Percentiles rank a stretch among this genome's conserved stretches.
These are phyloP conservation scores for Fusarium praegraminearum DNA, from an alignment of 2,329 filamentous ascomycete genomes.

Conservation along the genomic window DNA sequence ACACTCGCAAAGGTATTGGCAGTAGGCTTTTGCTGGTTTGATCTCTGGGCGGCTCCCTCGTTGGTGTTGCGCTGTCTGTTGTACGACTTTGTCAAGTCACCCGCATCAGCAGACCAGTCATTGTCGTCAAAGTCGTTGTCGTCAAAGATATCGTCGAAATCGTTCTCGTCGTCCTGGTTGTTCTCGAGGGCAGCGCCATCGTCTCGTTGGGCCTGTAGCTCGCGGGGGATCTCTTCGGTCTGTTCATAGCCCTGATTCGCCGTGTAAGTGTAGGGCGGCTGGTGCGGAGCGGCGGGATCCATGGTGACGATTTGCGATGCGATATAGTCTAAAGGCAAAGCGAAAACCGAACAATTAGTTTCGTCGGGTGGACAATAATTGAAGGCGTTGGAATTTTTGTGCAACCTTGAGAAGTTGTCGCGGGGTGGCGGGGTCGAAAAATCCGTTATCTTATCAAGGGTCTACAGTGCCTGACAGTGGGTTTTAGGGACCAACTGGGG, in stretches of 20 bases:
- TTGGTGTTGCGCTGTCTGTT: slow-evolving; percentile 83
- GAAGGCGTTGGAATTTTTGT: slow-evolving; percentile 41
- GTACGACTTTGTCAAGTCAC: slow-evolving; percentile 86
- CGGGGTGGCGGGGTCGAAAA: slow-evolving; percentile 38
- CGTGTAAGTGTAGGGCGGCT: slow-evolving; percentile 60
- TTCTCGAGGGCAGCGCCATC: slow-evolving; percentile 40
- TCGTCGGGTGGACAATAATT: slow-evolving; percentile 9
- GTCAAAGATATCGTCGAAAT: slow-evolving; percentile 51
- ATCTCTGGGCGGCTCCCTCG: slow-evolving; percentile 66
- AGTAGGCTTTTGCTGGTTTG: slow-evolving; percentile 81
- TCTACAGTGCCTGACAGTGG: slow-evolving; percentile 9
- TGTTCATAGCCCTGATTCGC: slow-evolving; percentile 59
- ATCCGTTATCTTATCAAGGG: slow-evolving; percentile 42
- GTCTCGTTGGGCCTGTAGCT: slow-evolving; percentile 49
- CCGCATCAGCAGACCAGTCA: slow-evolving; percentile 68
- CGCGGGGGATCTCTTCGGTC: slow-evolving; percentile 52
- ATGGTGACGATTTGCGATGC: slow-evolving; percentile 25
- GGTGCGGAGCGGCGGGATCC: slow-evolving; percentile 56
- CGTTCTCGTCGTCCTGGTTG: slow-evolving; percentile 43
- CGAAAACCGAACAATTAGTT: not conserved
- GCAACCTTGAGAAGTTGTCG: slow-evolving; percentile 41
- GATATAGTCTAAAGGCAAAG: not conserved
- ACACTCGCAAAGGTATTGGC: slow-evolving; percentile 84
- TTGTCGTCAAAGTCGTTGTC: slow-evolving; percentile 72
- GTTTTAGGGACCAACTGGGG: slow-evolving; percentile 4